These are phyloP conservation scores for Triadica sebifera DNA, from an alignment of 345 rosid genomes.

Conservation along the genomic window DNA sequence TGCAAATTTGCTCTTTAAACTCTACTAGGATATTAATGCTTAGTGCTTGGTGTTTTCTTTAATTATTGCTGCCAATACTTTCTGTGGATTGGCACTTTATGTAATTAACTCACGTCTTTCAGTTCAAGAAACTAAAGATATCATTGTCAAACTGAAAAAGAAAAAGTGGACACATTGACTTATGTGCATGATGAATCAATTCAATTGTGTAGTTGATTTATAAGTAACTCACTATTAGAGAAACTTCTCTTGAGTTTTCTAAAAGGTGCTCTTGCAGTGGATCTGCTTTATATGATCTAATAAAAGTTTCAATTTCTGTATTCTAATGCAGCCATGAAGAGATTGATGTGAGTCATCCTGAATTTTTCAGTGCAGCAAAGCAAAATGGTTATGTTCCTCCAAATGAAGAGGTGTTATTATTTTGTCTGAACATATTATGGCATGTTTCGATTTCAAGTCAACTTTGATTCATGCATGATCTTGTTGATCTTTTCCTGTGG, in stretches of 20 bases:
- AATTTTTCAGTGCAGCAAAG: constrained; percentile 83
- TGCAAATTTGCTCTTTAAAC: neutral
- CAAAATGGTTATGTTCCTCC: constrained; percentile 82
- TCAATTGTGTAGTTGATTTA: neutral
- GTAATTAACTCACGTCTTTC: neutral
- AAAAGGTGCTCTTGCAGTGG: constrained; percentile 6
- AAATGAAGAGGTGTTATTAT: constrained; percentile 53
- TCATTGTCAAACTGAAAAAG: neutral
- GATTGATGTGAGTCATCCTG: constrained; percentile 92
- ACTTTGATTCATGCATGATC: neutral
- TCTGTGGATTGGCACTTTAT: neutral
- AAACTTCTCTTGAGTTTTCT: neutral
- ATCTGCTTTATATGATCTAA: constrained; percentile 29
- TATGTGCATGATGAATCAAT: neutral
- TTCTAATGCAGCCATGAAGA: constrained; percentile 73
- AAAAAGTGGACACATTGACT: neutral
- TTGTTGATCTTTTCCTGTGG: constrained; percentile 11
- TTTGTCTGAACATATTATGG: constrained; percentile 15
- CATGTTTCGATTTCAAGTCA: neutral
- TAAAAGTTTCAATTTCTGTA: constrained; percentile 16
- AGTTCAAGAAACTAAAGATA: neutral
- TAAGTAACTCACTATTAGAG: neutral
- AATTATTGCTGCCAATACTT: neutral
- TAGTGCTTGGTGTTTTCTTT: neutral
- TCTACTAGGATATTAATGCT: neutral